A percentile compares a stretch with the other conserved stretches of the same genome.
Evolutionary conservation across 2,329 filamentous ascomycete genomes (phyloP).

Genomic region (Chaetomiaceae sp.): DNA sequence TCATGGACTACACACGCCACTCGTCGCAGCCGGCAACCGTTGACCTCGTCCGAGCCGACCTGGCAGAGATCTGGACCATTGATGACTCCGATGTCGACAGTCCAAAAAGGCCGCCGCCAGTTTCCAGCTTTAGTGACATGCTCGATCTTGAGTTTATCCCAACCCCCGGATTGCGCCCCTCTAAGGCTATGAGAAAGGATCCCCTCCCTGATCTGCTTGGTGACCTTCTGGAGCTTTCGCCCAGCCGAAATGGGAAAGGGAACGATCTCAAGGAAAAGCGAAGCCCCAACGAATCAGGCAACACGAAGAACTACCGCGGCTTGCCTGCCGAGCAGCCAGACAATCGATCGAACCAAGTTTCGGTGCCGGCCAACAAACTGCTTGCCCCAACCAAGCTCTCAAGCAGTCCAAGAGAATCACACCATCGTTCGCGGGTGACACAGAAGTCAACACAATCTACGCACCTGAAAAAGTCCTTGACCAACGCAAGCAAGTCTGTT

Average conservation of each 20-base stretch:
- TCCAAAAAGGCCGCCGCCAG: neutral
- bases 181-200: neutral
- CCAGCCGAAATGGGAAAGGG: neutral
- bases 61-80: conserved; percentile 12
- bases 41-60: conserved; percentile 12
- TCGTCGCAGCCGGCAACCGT: conserved; percentile 14
- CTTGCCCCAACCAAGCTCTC: neutral
- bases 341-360: neutral
- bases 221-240: conserved; percentile 1
- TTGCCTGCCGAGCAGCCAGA: too few species aligned
- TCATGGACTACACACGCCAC: conserved; percentile 2
- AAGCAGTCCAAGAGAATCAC: neutral
- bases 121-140: conserved; percentile 8
- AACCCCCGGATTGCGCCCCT: neutral
- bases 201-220: conserved; percentile 1
- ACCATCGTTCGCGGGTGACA: neutral
- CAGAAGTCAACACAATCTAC: neutral
- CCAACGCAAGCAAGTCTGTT: neutral
- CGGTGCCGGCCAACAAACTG: too few species aligned
- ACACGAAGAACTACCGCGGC: neutral
- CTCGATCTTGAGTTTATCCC: conserved; percentile 9
- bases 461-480: too few species aligned
- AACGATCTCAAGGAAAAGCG: neutral
- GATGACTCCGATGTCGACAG: neutral
- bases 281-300: too few species aligned